Base-by-base conservation (phyloP, 2,329 filamentous ascomycete genomes). In the Setomelanomma holmii region DNA sequence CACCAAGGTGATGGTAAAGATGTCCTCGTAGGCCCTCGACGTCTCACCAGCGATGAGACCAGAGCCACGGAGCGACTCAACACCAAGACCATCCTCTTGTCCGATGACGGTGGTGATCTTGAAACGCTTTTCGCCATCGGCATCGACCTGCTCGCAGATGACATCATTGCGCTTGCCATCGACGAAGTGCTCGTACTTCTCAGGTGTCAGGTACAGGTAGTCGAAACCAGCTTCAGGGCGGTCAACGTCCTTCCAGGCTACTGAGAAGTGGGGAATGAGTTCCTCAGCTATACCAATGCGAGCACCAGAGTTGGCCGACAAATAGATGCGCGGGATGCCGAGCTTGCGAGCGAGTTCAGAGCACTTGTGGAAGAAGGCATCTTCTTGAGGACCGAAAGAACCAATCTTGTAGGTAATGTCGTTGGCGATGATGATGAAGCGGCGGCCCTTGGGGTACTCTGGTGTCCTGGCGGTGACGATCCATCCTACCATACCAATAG, bases 371-470 rank as follows among this genome's bases (percentile, higher is more conserved):
- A 99, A 99, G 86, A 96, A 99, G 68, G 90, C 89, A 78, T 99
- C 95, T 80, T 99, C 95, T 78, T 89, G 88, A 35, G 95, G 95
- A 45, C 95, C 95, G 75, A 99, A 99, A 1, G 91, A 96, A 71
- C 95, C 95, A 75, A 98, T 99, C 84, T 96, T 96, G 85, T 91
- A 98, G 16, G 95, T 99, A 76, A 99, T 99, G 73, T 99, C 95
- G 84, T 99, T 99, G 83, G 95, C 93, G 58, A 99, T 89, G 61
- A 99, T 91, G 73, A 99, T 87, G 79, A 98, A 97, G 72, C 90
- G 90, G 64, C 95, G 87, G 53, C 95, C 95, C 60, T 86, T 85
- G 52, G 95, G 93, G 75, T 99, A 99, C 77, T 99, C 95, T 8
- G 95, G 95, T 1, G 95, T 98, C 74, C 87, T 91, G 14, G 93